These are phyloP conservation scores for Boletus sp. DNA, from an alignment of 1,284 basidiomycete species.

Conservation along the genomic window DNA sequence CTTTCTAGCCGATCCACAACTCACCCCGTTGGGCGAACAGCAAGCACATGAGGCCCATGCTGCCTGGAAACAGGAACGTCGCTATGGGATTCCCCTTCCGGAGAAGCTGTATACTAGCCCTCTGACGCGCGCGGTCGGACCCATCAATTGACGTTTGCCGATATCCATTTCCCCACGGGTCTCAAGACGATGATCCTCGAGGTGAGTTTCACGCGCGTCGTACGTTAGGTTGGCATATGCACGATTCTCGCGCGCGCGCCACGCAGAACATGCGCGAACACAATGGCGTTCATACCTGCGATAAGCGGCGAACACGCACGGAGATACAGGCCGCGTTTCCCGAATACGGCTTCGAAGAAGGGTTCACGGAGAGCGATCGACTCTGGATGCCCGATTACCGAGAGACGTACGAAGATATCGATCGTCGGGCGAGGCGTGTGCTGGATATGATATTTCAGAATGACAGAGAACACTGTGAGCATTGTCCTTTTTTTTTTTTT, in stretches of 20 bases:
- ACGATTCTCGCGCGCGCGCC: background rate
- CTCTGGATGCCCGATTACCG: constrained; percentile 64
- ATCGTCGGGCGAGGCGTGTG: constrained; percentile 49
- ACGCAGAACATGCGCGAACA: constrained; percentile 65
- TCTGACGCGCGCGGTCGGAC: constrained; percentile 72
- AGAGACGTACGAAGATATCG: constrained; percentile 58
- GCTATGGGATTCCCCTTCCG: constrained; percentile 54
- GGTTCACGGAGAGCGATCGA: constrained; percentile 69
- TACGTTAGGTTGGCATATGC: background rate
- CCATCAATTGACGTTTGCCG: constrained; percentile 59
- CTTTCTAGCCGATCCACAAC: constrained; percentile 64
- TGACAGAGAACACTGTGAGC: constrained; percentile 47
- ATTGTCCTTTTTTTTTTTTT: background rate
- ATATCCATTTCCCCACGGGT: constrained; percentile 29
- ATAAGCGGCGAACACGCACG: constrained; percentile 55
- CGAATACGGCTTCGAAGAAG: constrained; percentile 57
- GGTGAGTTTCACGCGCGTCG: constrained; percentile 37
- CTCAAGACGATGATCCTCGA: constrained; percentile 45
- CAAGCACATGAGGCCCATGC: constrained; percentile 58
- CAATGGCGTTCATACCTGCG: constrained; percentile 72
- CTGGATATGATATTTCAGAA: constrained; percentile 62
- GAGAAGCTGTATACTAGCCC: constrained; percentile 68
- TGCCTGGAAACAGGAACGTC: constrained; percentile 58
- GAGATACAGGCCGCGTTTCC: constrained; percentile 59
- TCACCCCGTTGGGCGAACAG: constrained; percentile 61